These are phyloP conservation scores for Elaeis guineensis DNA, from an alignment of 176 grass and related monocot species.

Conservation along the genomic window DNA sequence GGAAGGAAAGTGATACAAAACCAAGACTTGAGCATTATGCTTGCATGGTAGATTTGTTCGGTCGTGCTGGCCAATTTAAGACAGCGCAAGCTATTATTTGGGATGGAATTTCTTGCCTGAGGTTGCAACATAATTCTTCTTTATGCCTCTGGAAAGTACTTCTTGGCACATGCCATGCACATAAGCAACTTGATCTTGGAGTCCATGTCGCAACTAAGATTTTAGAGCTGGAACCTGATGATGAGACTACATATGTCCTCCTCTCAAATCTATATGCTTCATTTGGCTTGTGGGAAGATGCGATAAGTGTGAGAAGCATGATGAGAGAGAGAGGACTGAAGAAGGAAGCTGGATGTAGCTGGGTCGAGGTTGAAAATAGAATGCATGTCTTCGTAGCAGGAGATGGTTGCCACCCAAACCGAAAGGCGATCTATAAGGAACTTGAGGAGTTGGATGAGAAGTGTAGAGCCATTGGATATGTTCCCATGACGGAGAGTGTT, in stretches of 20 bases:
- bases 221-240: conserved; percentile 3
- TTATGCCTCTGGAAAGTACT: conserved; percentile 20
- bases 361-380: conserved; percentile 12
- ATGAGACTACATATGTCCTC: conserved; percentile 17
- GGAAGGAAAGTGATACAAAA: background rate
- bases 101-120: background rate
- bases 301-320: background rate
- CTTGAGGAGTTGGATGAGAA: conserved; percentile 1
- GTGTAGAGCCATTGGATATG: conserved; percentile 13
- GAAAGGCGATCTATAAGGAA: conserved; percentile 13
- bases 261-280: conserved; percentile 16
- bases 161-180: conserved; percentile 17
- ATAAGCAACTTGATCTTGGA: conserved; percentile 10
- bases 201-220: conserved; percentile 2
- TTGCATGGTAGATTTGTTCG: conserved; percentile 24
- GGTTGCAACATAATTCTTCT: background rate
- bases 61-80: conserved; percentile 16
- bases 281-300: conserved; percentile 21
- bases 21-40: conserved; percentile 16
- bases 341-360: conserved; percentile 23
- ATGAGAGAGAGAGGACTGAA: conserved; percentile 15
- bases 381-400: conserved; percentile 17
- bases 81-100: background rate
- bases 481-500: conserved; percentile 6
- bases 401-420: background rate